phyloP scores from a whole-genome alignment of 495 filamentous ascomycete species.

The Xylaria acuta region DNA sequence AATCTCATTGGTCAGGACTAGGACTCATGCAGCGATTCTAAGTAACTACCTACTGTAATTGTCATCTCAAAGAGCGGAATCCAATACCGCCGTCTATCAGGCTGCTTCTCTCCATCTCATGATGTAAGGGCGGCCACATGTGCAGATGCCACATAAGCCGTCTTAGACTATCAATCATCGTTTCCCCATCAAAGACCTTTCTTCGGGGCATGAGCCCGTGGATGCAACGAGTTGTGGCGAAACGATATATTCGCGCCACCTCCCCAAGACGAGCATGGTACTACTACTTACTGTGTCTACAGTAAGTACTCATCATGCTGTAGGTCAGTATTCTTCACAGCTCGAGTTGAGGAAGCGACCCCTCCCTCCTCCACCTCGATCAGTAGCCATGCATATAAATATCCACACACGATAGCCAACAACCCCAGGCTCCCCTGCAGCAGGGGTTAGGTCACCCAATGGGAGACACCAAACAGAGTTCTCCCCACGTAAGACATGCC shows the following conservation, averaged over 20 bases:
- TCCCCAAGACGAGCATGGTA: not conserved
- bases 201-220: not conserved
- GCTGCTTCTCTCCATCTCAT: not conserved
- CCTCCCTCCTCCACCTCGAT: conserved; percentile 3
- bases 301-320: not conserved
- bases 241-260: not conserved
- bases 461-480: not conserved
- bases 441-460: conserved; percentile 11
- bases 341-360: conserved; percentile 5
- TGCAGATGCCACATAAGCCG: not conserved
- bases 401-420: conserved; percentile 15
- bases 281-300: too few relatives aligned
- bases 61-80: not conserved
- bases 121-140: not conserved
- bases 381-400: conserved; percentile 10
- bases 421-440: conserved; percentile 13
- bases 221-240: too few relatives aligned
- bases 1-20: not conserved
- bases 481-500: conserved; percentile 17
- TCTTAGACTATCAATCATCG: not conserved
- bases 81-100: not conserved
- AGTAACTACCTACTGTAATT: too few relatives aligned
- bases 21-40: not conserved
- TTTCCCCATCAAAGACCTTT: not conserved
- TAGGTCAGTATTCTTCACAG: not conserved